phyloP scores from a whole-genome alignment of 108 stramenopile genomes.

The Cyclotella baltica region DNA sequence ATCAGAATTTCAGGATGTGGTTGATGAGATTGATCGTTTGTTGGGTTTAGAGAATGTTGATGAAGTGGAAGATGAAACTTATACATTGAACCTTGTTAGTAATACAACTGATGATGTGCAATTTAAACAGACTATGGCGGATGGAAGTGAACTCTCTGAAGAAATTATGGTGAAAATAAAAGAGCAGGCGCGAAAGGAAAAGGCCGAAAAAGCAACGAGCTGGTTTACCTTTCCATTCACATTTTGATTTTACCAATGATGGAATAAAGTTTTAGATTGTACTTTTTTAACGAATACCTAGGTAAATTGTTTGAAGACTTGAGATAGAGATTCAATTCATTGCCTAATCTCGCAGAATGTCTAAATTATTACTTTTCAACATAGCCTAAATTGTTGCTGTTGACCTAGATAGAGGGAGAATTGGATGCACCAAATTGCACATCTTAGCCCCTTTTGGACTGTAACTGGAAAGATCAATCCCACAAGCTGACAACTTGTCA shows the following conservation, averaged over 20 bases:
- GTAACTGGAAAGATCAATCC: slow-evolving; percentile 33
- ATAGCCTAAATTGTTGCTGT: too few species aligned
- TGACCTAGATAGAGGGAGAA: too few species aligned
- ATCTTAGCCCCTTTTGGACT: slow-evolving; percentile 32
- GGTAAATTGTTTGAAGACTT: too few species aligned
- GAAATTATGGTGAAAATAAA: slow-evolving; percentile 37
- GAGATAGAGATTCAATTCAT: too few species aligned
- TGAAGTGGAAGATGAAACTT: slow-evolving; percentile 9
- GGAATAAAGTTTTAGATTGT: too few species aligned
- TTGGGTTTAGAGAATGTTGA: slow-evolving; percentile 18
- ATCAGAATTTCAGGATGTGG: slow-evolving; percentile 44
- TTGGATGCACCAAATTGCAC: too few species aligned
- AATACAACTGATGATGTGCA: not conserved
- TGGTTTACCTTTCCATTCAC: slow-evolving; percentile 35
- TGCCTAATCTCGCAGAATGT: too few species aligned
- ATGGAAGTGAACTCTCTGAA: slow-evolving; percentile 27
- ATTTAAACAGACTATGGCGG: slow-evolving; percentile 42
- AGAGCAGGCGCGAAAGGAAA: slow-evolving; percentile 14
- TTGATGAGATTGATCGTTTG: slow-evolving; percentile 47
- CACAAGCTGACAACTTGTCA: slow-evolving; percentile 28
- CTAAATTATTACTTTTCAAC: too few species aligned
- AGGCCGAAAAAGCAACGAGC: slow-evolving; percentile 10
- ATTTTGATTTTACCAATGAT: too few species aligned
- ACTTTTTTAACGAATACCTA: too few species aligned
- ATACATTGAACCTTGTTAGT: not conserved